phyloP scores from a whole-genome alignment of 2,329 filamentous ascomycete species.

The Aspergillus flavus region DNA sequence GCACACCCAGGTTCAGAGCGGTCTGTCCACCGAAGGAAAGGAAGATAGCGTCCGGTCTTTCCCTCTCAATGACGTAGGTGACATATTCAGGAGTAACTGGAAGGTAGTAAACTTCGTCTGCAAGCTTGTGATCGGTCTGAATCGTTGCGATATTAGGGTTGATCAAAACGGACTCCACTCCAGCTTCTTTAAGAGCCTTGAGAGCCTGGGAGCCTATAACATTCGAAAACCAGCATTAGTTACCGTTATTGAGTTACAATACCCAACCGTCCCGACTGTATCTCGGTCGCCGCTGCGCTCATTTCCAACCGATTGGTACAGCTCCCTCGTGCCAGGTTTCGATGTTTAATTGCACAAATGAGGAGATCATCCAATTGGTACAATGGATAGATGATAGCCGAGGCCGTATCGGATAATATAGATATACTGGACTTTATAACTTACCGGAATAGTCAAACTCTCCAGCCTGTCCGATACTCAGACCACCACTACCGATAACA shows the following conservation, averaged over 20 bases:
- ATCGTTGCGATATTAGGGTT: conserved; percentile 99
- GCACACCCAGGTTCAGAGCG: conserved; percentile 91
- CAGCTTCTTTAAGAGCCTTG: conserved; percentile 95
- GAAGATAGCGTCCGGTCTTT: conserved; percentile 95
- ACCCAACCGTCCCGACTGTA: background rate
- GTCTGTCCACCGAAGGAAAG: conserved; percentile 97
- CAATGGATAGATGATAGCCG: background rate
- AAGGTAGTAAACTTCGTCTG: conserved; percentile 97
- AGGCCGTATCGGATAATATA: background rate
- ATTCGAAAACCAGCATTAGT: conserved; percentile 23
- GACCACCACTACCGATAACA: conserved; percentile 91
- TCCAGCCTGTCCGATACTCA: conserved; percentile 95
- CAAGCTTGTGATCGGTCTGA: conserved; percentile 93
- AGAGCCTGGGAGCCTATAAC: conserved; percentile 84
- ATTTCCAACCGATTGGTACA: background rate
- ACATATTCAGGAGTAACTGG: conserved; percentile 98
- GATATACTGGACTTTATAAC: conserved; percentile 34
- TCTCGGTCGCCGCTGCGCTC: background rate
- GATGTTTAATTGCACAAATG: background rate
- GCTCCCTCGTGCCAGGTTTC: background rate
- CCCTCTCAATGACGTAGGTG: conserved; percentile 93
- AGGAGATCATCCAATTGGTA: background rate
- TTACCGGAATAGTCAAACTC: conserved; percentile 98
- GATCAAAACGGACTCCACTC: conserved; percentile 86
- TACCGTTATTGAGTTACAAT: background rate